Evolutionary conservation across 495 filamentous ascomycete species (phyloP).

Genomic region (Xylaria grammica): DNA sequence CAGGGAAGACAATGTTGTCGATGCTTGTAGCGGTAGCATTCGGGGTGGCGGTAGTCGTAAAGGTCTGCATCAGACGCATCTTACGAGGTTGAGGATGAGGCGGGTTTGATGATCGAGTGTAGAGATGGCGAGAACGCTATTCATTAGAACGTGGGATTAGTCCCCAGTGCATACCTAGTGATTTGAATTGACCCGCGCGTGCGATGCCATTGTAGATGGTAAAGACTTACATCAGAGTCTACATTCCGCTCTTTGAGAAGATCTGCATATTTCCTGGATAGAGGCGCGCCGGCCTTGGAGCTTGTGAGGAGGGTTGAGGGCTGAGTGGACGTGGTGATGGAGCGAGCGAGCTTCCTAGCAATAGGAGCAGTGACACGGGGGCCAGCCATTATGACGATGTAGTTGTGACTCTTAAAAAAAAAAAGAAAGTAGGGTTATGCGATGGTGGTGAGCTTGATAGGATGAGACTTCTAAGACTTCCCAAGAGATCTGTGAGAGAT

Average conservation of each 20-base stretch:
- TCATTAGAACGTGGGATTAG: slow-evolving; percentile 5
- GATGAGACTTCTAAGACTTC: not conserved
- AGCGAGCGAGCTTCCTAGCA: slow-evolving; percentile 53
- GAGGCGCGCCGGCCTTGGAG: slow-evolving; percentile 37
- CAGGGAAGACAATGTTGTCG: slow-evolving; percentile 49
- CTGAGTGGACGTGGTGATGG: slow-evolving; percentile 49
- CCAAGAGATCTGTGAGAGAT: not conserved
- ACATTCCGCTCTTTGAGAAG: slow-evolving; percentile 40
- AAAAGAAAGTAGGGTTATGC: not conserved
- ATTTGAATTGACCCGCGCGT: not conserved
- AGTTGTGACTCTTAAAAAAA: not conserved
- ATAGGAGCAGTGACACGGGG: slow-evolving; percentile 47
- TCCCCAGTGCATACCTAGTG: slow-evolving; percentile 11
- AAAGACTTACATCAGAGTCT: slow-evolving; percentile 37
- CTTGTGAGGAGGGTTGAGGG: slow-evolving; percentile 41
- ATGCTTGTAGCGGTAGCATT: slow-evolving; percentile 35
- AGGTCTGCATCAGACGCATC: slow-evolving; percentile 57
- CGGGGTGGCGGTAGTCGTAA: slow-evolving; percentile 43
- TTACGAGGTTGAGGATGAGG: slow-evolving; percentile 40
- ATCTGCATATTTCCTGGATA: slow-evolving; percentile 42
- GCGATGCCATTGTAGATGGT: slow-evolving; percentile 3
- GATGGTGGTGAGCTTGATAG: not conserved
- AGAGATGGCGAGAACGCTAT: slow-evolving; percentile 38
- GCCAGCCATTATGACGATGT: slow-evolving; percentile 28
- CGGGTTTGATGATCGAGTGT: slow-evolving; percentile 38